Evolutionary conservation across 495 filamentous ascomycete genomes (phyloP), one percentile per base, ranked within the genome.

Genomic region (Ramalina peruviana): DNA sequence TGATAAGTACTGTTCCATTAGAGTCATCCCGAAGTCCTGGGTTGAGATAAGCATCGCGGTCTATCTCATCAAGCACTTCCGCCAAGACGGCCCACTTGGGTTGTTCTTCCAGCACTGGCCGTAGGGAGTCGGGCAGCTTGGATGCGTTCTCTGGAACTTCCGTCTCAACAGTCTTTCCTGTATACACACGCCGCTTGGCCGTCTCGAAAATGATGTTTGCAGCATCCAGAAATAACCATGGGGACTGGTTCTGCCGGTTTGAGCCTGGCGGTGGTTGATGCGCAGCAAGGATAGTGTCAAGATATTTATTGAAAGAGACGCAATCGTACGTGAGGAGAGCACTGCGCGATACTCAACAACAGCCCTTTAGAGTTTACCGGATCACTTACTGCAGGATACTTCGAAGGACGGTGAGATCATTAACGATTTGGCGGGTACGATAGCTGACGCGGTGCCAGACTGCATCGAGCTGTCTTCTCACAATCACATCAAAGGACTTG

Each of bases 371-470:
- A 36, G 54, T 10, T 11, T 1, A 15, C 13, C 15, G 6, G 45
- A 27, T 6, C 25, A 64, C 68, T 19, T 69, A 86, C 68, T 93
- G 82, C 16, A 98, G 73, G 67, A 97, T 83, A n/a, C 78, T 79
- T 42, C 93, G 76, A 21, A 98, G 77, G 19, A 93, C 80, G 4
- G 79, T 83, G 53, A 98, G 67, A 62, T 97, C 92, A 59, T 78
- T 81, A 30, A 89, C 92, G 54, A 98, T 93, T 62, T 94, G 88
- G 61, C 81, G 85, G 10, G 93, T 96, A 61, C 87, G 86, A 72
- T 86, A 94, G 63, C 85, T 94, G 37, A 95, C 85, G 48, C 93
- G 77, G 66, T 98, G 92, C 92, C 92, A 98, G 49, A 96, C 88
- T 6, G 90, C 88, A 60, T 97, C 89, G 13, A 98, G 68, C 64